Evolutionary conservation across 1,139 yeast genomes (phyloP), one percentile per base, ranked within the genome.

Genomic region (Yamadazyma jaroonii): DNA sequence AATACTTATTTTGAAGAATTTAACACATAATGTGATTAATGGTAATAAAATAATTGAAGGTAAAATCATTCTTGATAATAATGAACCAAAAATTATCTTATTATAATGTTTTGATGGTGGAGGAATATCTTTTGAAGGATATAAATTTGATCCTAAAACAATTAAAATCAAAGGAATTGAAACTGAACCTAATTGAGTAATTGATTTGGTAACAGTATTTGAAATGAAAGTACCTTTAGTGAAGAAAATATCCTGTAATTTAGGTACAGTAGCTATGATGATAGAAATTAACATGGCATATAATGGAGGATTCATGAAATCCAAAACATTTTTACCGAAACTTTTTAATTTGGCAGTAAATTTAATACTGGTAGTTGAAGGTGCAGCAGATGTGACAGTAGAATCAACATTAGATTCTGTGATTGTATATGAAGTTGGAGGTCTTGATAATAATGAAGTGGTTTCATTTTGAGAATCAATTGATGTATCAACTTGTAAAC

Each of bases 261-360:
- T 65, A 3, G 95, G 88, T 12, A 87, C 70, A 1, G 94, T 78
- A 1, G 97, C 98, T 38, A 92, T 90, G 20, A 86, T 45, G 13
- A 92, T 80, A 8, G 97, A 82, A 1, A 83, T 61, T 20, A 87
- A 60, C 97, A 92, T 92, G 9, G 97, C 83, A 72, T 89, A 92
- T 45, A 92, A 68, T 8, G 98, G 98, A 9, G 97, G 97, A 60
- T 92, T 92, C 95, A 92, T 88, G 51, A 80, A 80, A 3, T 27
- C 33, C 2, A 45, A 20, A 29, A 48, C 34, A 7, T 36, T 29
- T 3, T 27, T 8, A 23, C 43, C 15, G 6, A 33, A 7, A 10
- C 4, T 11, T 9, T 23, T 20, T 3, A 24, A 9, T 29, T 13
- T 24, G 3, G 27, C 12, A 4, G 30, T 10, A 8, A 14, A 14